Conservation (phyloP, 129 eudicot genomes). For the Pseudognaphalium luteoalbum region DNA sequence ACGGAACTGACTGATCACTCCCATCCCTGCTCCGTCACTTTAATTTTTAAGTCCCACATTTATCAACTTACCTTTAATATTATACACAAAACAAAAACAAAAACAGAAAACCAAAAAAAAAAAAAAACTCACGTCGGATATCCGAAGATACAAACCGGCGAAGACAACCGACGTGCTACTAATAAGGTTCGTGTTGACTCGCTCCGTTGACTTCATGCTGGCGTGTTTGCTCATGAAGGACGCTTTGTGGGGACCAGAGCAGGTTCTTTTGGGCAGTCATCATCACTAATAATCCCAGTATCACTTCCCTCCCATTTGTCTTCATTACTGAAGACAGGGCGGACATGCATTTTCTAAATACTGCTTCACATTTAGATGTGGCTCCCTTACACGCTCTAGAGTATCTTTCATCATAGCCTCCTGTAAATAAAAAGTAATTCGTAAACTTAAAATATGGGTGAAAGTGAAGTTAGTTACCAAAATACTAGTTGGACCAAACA, state of each 20-base stretch:
- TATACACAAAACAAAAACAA: too few relatives aligned
- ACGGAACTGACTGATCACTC: too few relatives aligned
- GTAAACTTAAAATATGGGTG: background rate
- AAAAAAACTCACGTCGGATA: too few relatives aligned
- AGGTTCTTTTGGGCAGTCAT: slow-evolving; percentile 37
- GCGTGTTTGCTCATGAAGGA: slow-evolving; percentile 51
- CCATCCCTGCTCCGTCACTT: too few relatives aligned
- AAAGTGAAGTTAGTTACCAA: background rate
- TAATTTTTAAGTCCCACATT: too few relatives aligned
- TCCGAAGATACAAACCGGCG: too few relatives aligned
- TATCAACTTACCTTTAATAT: too few relatives aligned
- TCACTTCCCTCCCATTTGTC: slow-evolving; percentile 42
- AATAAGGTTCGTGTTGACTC: slow-evolving; percentile 45
- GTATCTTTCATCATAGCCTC: slow-evolving; percentile 89
- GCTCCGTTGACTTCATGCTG: slow-evolving; percentile 48
- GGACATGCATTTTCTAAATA: slow-evolving; percentile 65
- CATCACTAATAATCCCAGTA: slow-evolving; percentile 27
- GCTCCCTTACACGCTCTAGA: slow-evolving; percentile 62
- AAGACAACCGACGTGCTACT: too few relatives aligned
- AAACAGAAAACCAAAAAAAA: too few relatives aligned
- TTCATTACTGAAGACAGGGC: slow-evolving; percentile 61
- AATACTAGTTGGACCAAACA: background rate
- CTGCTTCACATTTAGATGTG: slow-evolving; percentile 51
- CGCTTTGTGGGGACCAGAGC: slow-evolving; percentile 64
- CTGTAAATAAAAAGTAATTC: slow-evolving; percentile 28